Percentiles rank a stretch among this genome's conserved stretches.
phyloP scores from a whole-genome alignment of 2,329 filamentous ascomycete genomes.

The Trichoderma atroviride region DNA sequence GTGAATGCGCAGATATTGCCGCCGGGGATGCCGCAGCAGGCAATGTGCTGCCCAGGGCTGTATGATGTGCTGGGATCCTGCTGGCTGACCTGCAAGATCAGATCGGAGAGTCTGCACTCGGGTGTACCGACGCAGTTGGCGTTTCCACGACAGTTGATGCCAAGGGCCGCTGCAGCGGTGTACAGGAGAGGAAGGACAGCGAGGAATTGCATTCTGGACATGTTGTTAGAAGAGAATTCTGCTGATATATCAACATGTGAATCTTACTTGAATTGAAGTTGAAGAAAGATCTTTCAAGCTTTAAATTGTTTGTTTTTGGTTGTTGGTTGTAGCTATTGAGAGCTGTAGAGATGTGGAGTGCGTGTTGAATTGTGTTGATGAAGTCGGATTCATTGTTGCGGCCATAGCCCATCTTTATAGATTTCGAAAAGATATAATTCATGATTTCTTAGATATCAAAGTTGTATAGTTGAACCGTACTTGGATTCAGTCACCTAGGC shows the following conservation, averaged over 20 bases:
- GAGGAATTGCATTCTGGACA: constrained; percentile 15
- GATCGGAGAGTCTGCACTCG: constrained; percentile 20
- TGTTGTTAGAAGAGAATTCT: neutral
- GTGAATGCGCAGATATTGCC: constrained; percentile 25
- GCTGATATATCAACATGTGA: neutral
- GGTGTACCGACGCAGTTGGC: constrained; percentile 23
- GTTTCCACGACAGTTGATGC: constrained; percentile 26
- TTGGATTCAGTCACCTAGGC: neutral
- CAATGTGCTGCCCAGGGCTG: constrained; percentile 23
- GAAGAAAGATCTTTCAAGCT: neutral
- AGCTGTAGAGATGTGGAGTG: neutral
- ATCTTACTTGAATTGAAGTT: neutral
- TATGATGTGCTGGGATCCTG: constrained; percentile 8
- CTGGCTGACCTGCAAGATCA: constrained; percentile 26
- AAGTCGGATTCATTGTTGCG: neutral
- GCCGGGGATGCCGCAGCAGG: constrained; percentile 22
- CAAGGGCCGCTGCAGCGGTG: constrained; percentile 8
- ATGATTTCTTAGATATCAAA: neutral
- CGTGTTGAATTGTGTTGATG: neutral
- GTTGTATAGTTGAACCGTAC: neutral
- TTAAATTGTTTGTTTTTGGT: neutral
- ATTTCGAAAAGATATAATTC: neutral
- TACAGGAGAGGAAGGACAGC: constrained; percentile 12
- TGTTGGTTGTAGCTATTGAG: neutral
- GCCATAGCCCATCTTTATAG: constrained; percentile 4